Conservation (phyloP, 148 eudicot genomes). For the Nepenthes gracilis region DNA sequence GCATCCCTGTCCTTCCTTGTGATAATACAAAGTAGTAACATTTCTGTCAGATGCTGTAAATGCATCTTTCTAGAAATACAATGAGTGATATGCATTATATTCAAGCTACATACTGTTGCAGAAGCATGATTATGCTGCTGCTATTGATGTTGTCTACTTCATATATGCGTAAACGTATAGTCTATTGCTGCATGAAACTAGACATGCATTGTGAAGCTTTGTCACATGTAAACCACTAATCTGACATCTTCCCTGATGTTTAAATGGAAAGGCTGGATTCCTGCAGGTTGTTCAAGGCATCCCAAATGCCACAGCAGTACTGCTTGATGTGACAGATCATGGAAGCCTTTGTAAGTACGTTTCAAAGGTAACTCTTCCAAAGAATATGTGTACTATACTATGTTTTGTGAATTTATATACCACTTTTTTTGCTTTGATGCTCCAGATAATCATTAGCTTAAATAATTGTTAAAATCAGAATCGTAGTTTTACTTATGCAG, state of each 20-base stretch:
- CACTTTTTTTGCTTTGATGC: background rate
- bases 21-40: too few relatives aligned
- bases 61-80: background rate
- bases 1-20: too few relatives aligned
- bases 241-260: background rate
- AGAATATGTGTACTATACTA: background rate
- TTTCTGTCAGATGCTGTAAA: too few relatives aligned
- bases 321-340: constrained; percentile 64
- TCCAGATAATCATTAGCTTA: too few relatives aligned
- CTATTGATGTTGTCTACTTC: background rate
- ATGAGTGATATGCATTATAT: background rate
- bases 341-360: constrained; percentile 46
- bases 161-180: background rate
- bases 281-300: constrained; percentile 66
- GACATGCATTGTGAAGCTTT: background rate
- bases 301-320: constrained; percentile 79
- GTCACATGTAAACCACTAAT: background rate
- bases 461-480: too few relatives aligned
- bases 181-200: background rate
- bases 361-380: constrained; percentile 42
- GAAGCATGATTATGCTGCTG: background rate
- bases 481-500: background rate
- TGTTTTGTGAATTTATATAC: background rate
- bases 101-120: background rate
- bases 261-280: background rate